Conservation (phyloP, 768 basidiomycete species). For the Termitomyces sp. region DNA sequence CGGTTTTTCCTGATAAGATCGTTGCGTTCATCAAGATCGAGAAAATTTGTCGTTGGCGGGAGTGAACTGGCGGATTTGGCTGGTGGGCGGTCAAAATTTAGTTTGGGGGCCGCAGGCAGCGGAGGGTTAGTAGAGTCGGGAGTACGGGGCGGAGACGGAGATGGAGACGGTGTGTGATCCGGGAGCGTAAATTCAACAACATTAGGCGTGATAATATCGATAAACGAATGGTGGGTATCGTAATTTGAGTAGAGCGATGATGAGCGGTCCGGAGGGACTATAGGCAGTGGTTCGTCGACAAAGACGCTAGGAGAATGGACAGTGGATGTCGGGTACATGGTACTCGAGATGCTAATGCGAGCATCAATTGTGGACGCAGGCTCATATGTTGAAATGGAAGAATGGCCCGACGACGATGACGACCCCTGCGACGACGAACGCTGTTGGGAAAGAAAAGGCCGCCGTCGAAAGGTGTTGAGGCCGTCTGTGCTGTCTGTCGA, state of each 20-base stretch:
- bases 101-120: slow-evolving; percentile 36
- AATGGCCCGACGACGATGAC: slow-evolving; percentile 21
- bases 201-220: slow-evolving; percentile 29
- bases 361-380: slow-evolving; percentile 34
- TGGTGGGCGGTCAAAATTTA: slow-evolving; percentile 35
- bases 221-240: slow-evolving; percentile 26
- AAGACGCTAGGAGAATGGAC: slow-evolving; percentile 23
- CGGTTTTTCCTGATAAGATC: slow-evolving; percentile 70
- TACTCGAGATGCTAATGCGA: slow-evolving; percentile 40
- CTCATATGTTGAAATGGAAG: slow-evolving; percentile 22
- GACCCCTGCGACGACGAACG: slow-evolving; percentile 13
- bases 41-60: slow-evolving; percentile 67
- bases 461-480: slow-evolving; percentile 16
- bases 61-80: slow-evolving; percentile 19
- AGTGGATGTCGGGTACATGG: slow-evolving; percentile 34
- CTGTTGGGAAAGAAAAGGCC: slow-evolving; percentile 32
- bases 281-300: slow-evolving; percentile 23
- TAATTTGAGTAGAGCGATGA: slow-evolving; percentile 5
- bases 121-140: neutral
- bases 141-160: slow-evolving; percentile 18
- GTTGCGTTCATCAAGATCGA: slow-evolving; percentile 61
- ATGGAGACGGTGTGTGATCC: slow-evolving; percentile 13
- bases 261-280: slow-evolving; percentile 17
- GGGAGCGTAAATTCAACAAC: slow-evolving; percentile 15
- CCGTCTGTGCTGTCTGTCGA: neutral